A percentile compares a stretch with the other conserved stretches of the same genome.
phyloP scores from a whole-genome alignment of 2,329 filamentous ascomycete species.

The Colletotrichum australisinense region DNA sequence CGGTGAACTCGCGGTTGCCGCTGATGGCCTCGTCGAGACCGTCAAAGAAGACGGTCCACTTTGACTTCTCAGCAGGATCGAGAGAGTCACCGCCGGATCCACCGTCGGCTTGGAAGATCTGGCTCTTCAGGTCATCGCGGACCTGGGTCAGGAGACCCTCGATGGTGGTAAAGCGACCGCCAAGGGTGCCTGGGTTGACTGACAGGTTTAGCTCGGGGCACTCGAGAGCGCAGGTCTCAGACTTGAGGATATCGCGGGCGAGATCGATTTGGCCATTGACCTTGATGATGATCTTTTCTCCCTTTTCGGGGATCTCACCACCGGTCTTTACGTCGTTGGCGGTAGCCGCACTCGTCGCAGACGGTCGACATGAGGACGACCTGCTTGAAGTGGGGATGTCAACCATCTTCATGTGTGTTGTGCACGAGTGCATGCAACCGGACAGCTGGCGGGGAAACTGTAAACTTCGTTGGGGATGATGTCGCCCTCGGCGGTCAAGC shows the following conservation, averaged over 20 bases:
- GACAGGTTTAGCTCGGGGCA: constrained; percentile 89
- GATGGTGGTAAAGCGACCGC: constrained; percentile 95
- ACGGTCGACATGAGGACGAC: constrained; percentile 96
- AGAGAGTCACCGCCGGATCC: constrained; percentile 79
- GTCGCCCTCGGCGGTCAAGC: constrained; percentile 71
- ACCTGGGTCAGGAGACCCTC: constrained; percentile 95
- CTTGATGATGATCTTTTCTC: constrained; percentile 82
- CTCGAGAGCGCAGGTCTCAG: constrained; percentile 87
- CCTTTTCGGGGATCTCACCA: constrained; percentile 87
- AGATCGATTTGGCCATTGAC: constrained; percentile 78
- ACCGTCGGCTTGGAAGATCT: constrained; percentile 83
- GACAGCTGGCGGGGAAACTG: constrained; percentile 90
- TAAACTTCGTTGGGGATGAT: constrained; percentile 95
- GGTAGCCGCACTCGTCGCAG: constrained; percentile 92
- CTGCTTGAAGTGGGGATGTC: constrained; percentile 97
- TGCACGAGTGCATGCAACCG: constrained; percentile 86
- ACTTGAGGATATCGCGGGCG: constrained; percentile 93
- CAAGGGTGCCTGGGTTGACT: constrained; percentile 93
- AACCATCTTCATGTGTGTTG: constrained; percentile 98
- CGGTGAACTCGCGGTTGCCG: constrained; percentile 82
- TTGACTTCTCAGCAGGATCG: constrained; percentile 68
- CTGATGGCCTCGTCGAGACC: constrained; percentile 81
- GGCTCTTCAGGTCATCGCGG: constrained; percentile 85
- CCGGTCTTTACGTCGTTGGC: constrained; percentile 97
- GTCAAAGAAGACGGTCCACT: constrained; percentile 86